Percentiles rank a stretch among this genome's conserved stretches.
These are phyloP conservation scores for Boletus rubescentipes DNA, from an alignment of 768 basidiomycete species.

Conservation along the genomic window DNA sequence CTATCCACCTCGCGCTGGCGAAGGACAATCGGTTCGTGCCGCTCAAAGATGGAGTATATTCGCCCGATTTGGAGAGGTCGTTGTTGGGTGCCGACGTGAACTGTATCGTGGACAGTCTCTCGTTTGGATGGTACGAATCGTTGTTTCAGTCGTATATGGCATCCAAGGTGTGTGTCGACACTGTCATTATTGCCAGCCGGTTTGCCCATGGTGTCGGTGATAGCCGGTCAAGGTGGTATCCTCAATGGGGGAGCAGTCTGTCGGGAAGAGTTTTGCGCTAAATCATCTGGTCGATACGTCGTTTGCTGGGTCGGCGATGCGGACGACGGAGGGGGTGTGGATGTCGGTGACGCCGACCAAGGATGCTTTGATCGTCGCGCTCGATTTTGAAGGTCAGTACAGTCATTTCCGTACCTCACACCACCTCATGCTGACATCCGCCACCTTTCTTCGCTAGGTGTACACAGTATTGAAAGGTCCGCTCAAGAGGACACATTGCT, in stretches of 20 bases:
- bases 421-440: neutral
- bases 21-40: conserved; percentile 62
- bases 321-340: conserved; percentile 69
- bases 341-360: conserved; percentile 64
- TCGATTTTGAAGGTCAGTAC: conserved; percentile 59
- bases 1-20: conserved; percentile 61
- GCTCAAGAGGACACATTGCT: conserved; percentile 63
- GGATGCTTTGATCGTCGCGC: conserved; percentile 51
- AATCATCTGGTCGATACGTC: conserved; percentile 65
- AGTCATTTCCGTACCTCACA: rapidly evolving
- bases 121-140: conserved; percentile 66
- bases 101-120: conserved; percentile 53
- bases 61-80: conserved; percentile 47
- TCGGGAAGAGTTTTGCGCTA: conserved; percentile 58
- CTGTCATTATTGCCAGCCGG: rapidly evolving
- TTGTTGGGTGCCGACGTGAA: conserved; percentile 59
- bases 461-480: conserved; percentile 63
- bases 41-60: conserved; percentile 56
- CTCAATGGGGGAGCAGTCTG: conserved; percentile 69
- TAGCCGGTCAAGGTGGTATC: conserved; percentile 65
- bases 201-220: neutral
- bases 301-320: conserved; percentile 64
- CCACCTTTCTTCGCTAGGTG: conserved; percentile 33
- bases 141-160: conserved; percentile 64
- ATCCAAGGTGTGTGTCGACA: conserved; percentile 38